Percentiles rank a stretch among this genome's conserved stretches.
phyloP scores from a whole-genome alignment of 2,329 filamentous ascomycete genomes.

The Neospermospora avenae region DNA sequence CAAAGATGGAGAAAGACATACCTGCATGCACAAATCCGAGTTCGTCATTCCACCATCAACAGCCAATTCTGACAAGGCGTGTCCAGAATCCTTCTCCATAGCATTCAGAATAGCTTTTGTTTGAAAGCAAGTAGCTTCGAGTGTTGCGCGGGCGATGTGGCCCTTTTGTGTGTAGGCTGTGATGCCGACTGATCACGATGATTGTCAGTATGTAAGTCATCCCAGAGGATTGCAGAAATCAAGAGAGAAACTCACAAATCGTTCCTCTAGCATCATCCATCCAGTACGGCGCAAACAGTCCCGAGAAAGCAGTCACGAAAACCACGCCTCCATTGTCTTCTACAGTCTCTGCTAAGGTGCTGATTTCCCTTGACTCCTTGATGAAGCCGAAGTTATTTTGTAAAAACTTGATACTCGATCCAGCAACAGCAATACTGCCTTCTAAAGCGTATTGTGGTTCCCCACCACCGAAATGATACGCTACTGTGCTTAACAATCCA shows the following conservation, averaged over 20 bases:
- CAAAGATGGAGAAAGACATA: not conserved
- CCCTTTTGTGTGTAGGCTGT: slow-evolving; percentile 67
- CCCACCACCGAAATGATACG: slow-evolving; percentile 68
- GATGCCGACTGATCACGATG: slow-evolving; percentile 50
- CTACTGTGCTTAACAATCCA: slow-evolving; percentile 73
- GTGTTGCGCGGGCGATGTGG: slow-evolving; percentile 69
- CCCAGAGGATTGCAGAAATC: not conserved
- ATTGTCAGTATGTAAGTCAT: not conserved
- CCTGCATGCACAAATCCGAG: slow-evolving; percentile 67
- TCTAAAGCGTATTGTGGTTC: slow-evolving; percentile 73
- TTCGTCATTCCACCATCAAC: slow-evolving; percentile 74
- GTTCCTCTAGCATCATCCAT: slow-evolving; percentile 72
- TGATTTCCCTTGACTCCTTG: slow-evolving; percentile 59
- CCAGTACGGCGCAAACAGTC: slow-evolving; percentile 73
- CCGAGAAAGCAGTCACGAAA: slow-evolving; percentile 70
- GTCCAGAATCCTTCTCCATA: slow-evolving; percentile 68
- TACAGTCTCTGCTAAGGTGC: slow-evolving; percentile 60
- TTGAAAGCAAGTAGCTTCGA: slow-evolving; percentile 72
- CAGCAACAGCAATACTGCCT: slow-evolving; percentile 73
- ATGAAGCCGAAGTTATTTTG: slow-evolving; percentile 64
- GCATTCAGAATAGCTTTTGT: slow-evolving; percentile 71
- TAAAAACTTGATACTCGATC: slow-evolving; percentile 71
- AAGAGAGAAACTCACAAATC: slow-evolving; percentile 46
- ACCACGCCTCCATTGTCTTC: slow-evolving; percentile 66
- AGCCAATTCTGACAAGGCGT: slow-evolving; percentile 59